Evolutionary conservation across 1,139 yeast species (phyloP).

Genomic region (Scheffersomyces illinoinensis): DNA sequence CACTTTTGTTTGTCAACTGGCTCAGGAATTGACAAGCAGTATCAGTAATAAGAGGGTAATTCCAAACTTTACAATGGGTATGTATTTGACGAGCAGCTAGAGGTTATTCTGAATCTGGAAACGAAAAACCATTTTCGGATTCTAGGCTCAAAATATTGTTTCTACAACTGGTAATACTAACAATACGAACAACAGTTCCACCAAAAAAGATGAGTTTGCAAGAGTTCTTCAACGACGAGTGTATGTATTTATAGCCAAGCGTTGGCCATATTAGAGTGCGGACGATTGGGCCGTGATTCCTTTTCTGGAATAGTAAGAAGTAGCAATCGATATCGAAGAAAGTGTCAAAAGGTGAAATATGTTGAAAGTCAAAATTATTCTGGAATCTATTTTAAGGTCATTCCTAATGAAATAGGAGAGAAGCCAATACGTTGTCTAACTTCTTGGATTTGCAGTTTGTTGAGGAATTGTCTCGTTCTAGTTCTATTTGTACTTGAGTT

Average conservation of each 20-base stretch:
- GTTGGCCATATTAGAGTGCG: background rate
- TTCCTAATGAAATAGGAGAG: background rate
- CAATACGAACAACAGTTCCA: conserved; percentile 9
- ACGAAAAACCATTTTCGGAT: background rate
- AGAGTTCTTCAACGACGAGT: conserved; percentile 53
- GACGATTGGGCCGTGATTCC: background rate
- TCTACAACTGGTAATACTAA: background rate
- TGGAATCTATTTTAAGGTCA: too few species aligned
- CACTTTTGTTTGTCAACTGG: background rate
- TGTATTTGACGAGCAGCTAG: conserved; percentile 2
- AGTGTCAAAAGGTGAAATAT: background rate
- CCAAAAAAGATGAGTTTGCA: conserved; percentile 53
- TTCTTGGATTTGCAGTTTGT: background rate
- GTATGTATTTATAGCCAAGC: conserved; percentile 33
- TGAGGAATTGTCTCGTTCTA: background rate
- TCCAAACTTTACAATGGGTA: background rate
- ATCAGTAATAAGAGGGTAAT: background rate
- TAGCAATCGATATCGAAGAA: background rate
- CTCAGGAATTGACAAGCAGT: background rate
- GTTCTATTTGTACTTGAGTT: background rate
- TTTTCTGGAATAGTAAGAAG: background rate
- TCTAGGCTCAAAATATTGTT: background rate
- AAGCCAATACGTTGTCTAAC: too few species aligned
- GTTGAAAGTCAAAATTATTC: background rate
- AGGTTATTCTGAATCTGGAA: conserved; percentile 5